These are phyloP conservation scores for Mycosarcoma mackinlayi DNA, from an alignment of 1,284 basidiomycete genomes.

Conservation along the genomic window DNA sequence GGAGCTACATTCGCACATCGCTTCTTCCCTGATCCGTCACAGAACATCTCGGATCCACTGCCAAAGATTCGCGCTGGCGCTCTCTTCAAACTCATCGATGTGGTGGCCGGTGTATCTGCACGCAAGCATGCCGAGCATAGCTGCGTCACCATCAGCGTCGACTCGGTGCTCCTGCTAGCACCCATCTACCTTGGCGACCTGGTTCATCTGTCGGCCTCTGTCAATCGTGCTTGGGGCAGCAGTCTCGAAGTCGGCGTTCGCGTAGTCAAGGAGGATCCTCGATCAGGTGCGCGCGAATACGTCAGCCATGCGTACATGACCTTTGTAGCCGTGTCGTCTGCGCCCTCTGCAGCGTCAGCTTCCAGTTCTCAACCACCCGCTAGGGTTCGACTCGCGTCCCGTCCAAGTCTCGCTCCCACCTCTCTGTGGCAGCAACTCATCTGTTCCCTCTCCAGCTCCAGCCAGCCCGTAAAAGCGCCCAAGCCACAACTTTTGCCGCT, in stretches of 20 bases:
- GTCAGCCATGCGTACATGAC: constrained; percentile 69
- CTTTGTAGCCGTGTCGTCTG: constrained; percentile 62
- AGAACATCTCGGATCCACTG: constrained; percentile 4
- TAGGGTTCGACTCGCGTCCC: constrained; percentile 46
- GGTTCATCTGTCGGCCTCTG: constrained; percentile 66
- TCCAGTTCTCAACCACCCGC: constrained; percentile 28
- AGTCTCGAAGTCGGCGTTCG: constrained; percentile 69
- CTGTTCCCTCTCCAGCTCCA: constrained; percentile 11
- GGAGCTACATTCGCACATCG: constrained; percentile 9
- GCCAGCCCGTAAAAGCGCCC: constrained; percentile 23
- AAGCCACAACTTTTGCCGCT: constrained; percentile 56
- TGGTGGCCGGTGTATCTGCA: constrained; percentile 69
- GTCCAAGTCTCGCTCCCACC: constrained; percentile 18
- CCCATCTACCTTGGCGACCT: constrained; percentile 57
- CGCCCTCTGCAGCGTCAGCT: constrained; percentile 13
- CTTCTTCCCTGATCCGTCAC: constrained; percentile 4
- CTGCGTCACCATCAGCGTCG: constrained; percentile 69
- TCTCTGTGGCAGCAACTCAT: constrained; percentile 22
- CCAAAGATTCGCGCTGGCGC: constrained; percentile 67
- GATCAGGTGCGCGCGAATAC: constrained; percentile 58
- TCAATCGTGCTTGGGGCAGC: constrained; percentile 69
- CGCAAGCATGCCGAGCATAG: constrained; percentile 67
- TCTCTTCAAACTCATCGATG: constrained; percentile 69
- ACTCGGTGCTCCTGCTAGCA: constrained; percentile 65
- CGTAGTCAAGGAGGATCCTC: constrained; percentile 64